Base-by-base conservation (phyloP, 352 stramenopile species). In the Phytophthora rubi region DNA sequence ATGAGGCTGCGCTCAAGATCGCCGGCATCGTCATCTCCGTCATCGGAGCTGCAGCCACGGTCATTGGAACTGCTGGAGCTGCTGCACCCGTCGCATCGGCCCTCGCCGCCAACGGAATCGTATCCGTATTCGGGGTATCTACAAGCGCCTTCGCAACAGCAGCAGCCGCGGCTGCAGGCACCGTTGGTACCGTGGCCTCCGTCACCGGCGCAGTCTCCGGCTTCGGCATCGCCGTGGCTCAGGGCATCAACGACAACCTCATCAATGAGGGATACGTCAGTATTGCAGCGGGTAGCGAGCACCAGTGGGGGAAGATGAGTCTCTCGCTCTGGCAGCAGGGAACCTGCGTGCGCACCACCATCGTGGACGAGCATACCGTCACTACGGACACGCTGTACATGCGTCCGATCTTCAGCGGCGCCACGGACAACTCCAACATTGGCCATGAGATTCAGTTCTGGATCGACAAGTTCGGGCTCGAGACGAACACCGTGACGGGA, bases 341-440 rank as follows among this genome's bases (percentile, higher is more conserved):
- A 52, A 81, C 70, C 0, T 85, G 80, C 45, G 68, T 84, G 6
- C 73, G 71, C 52, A 83, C 80, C n/a, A 75, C 64, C 10, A 76
- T 82, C 65, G 49, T 77, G 23, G 62, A 85, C 48, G 68, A 83
- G 48, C 55, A 62, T 3, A 77, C 75, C 0, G 76, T 88, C 26
- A 75, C 62, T 1, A 80, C 70, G 6, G 68, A 80, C 52, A 82
- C 73, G 44, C 16, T 85, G 9, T 85, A 85, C 75, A 84, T 83
- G 78, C 76, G 76, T 52, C 78, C 76, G 21, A 86, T 86, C 72
- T 88, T 88, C 70, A 83, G 76, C 30, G 76, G 79, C n/a, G 62
- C 71, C 33, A 76, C 72, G 5, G 69, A 77, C 65, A 77, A 77
- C 45, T 82, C 69, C 4, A 82, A 82, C 65, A 67, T 77, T 42